Evolutionary conservation across 2,329 filamentous ascomycete genomes (phyloP), one percentile per base, ranked within the genome.

Genomic region (Neurospora sp.): DNA sequence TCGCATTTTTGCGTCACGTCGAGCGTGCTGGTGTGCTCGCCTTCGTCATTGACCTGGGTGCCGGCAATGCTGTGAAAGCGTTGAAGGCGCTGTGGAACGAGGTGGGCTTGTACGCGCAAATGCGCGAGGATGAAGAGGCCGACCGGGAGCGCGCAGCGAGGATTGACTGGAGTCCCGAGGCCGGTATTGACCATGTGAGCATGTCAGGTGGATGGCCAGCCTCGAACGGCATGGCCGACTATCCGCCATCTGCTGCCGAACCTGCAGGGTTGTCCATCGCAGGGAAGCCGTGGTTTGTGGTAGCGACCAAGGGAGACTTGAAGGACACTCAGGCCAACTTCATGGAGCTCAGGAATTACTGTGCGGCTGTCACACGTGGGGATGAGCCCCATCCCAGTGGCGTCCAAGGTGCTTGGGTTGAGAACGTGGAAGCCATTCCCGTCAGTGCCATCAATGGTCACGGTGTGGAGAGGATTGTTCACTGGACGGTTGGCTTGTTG

Each of bases 251-350:
- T 1, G 73, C 76, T 6, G 73, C 72, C 13, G 73, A 67, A 73
- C 73, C 76, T 58, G 78, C 79, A 3, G 84, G 80, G 7, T 78
- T 92, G n/a, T 88, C 91, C 52, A 96, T 98, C 74, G 91, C 92
- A n/a, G 88, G 87, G 40, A 99, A 99, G 82, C 94, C 96, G 0
- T 99, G 96, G 96, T 96, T 97, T 76, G 94, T 97, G 5, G 89
- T 97, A 62, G 95, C 93, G 1, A 97, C 94, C 23, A 98, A 98
- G 81, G 94, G 93, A 0, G 95, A 98, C 78, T 79, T 97, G 69
- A 87, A 90, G 3, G 86, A 86, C 3, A 97, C 96, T 1, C 87
- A 93, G 78, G 86, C 89, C 33, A 96, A 96, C 77, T 99, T 93
- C 78, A 80, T 79, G 42, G 80, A 82, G 68, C 82, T 99, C 74